A percentile compares a stretch with the other conserved stretches of the same genome.
Evolutionary conservation across 768 basidiomycete species (phyloP).

Genomic region (Lentinula raphanica): DNA sequence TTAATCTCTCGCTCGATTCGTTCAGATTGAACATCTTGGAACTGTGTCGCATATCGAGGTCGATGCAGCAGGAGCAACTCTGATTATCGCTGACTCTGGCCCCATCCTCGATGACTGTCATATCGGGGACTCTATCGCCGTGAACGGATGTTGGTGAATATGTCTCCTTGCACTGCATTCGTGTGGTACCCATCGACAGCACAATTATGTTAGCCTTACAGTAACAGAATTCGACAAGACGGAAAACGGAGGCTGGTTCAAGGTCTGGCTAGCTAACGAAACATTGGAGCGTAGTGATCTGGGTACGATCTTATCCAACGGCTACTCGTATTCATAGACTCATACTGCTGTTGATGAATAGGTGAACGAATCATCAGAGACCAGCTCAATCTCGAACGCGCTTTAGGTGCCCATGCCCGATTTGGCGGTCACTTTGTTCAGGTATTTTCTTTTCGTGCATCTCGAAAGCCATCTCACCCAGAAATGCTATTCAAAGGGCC

Average conservation of each 20-base stretch:
- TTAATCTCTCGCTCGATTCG: conserved; percentile 6
- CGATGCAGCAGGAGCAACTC: conserved; percentile 74
- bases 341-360: conserved; percentile 22
- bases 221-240: conserved; percentile 76
- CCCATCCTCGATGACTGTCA: conserved; percentile 84
- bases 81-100: conserved; percentile 67
- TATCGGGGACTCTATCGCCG: conserved; percentile 91
- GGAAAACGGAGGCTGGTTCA: conserved; percentile 74
- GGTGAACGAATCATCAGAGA: conserved; percentile 77
- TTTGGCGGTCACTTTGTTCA: conserved; percentile 99
- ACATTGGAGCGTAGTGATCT: conserved; percentile 88
- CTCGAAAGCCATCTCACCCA: not conserved
- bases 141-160: conserved; percentile 47
- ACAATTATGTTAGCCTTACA: conserved; percentile 57
- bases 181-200: not conserved
- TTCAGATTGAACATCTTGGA: conserved; percentile 87
- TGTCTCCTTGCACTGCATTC: not conserved
- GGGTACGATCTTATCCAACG: conserved; percentile 40
- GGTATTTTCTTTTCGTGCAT: conserved; percentile 54
- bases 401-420: conserved; percentile 85
- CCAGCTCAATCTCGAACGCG: conserved; percentile 87
- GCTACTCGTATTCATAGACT: not conserved
- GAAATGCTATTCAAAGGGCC: conserved; percentile 68
- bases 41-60: conserved; percentile 58
- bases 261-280: conserved; percentile 94